Conservation (phyloP, 1,284 basidiomycete species). For the Boletus smithii region DNA sequence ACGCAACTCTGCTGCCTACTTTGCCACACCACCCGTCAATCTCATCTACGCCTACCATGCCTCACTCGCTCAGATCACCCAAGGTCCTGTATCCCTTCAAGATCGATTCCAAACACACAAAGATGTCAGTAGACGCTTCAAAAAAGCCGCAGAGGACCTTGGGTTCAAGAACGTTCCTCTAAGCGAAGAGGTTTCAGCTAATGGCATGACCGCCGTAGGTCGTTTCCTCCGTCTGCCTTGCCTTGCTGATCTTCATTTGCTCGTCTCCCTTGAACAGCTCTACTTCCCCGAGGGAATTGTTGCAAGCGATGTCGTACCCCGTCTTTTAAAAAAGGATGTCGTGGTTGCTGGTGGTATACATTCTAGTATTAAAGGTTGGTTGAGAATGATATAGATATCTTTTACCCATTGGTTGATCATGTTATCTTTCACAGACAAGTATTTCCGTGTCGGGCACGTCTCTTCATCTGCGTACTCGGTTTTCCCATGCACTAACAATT, state of each 20-base stretch:
- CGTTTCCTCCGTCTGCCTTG: background rate
- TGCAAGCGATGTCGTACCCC: conserved; percentile 73
- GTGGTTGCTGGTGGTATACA: conserved; percentile 91
- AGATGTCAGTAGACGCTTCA: conserved; percentile 71
- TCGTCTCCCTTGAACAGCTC: conserved; percentile 39
- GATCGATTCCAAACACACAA: conserved; percentile 81
- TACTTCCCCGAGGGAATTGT: conserved; percentile 78
- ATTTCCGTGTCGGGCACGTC: conserved; percentile 75
- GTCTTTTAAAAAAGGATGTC: conserved; percentile 66
- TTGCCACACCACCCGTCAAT: conserved; percentile 94
- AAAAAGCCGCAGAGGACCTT: conserved; percentile 63
- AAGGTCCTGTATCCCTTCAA: conserved; percentile 59
- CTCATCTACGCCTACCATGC: conserved; percentile 88
- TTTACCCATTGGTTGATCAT: conserved; percentile 4
- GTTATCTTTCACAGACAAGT: conserved; percentile 51
- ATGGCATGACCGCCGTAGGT: conserved; percentile 87
- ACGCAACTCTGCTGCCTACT: conserved; percentile 72
- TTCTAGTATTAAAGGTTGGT: conserved; percentile 78
- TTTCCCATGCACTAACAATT: conserved; percentile 5
- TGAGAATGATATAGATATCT: conserved; percentile 26
- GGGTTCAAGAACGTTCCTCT: conserved; percentile 76
- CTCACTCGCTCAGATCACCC: conserved; percentile 74
- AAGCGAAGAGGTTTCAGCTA: conserved; percentile 67
- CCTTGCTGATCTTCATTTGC: background rate
- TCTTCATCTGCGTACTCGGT: conserved; percentile 17